Base-by-base conservation (phyloP, 2,329 filamentous ascomycete genomes). In the Colletotrichum brevisporum region DNA sequence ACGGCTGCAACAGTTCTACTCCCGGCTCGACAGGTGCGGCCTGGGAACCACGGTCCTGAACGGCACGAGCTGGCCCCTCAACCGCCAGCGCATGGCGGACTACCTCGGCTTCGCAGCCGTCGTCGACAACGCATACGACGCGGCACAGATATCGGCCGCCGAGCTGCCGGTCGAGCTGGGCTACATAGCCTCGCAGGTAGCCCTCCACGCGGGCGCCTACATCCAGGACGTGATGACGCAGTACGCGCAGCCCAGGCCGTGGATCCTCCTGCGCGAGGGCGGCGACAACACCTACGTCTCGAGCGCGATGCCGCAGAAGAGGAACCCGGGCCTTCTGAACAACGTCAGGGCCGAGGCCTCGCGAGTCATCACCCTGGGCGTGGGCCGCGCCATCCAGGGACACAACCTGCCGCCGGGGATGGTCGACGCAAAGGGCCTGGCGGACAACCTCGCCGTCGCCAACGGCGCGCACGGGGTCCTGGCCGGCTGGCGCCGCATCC, bases 61-160 rank as follows among this genome's bases (percentile, higher is more conserved):
- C 24, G 67, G 67, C 16, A 69, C 67, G 13, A 67, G 67, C 24
- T 69, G 67, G 67, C 63, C 67, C 8, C 57, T 69, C n/a, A 48
- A 69, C 24, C 67, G 67, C 24, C 54, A 62, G 16, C 67, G 63
- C 41, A 67, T 69, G 67, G 67, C 67, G 31, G 21, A 41, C 8
- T 67, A 67, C 2, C 67, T 69, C 15, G 67, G 67, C 16, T 69
- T 69, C n/a, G 36, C 63, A 31, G 43, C 57, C 16, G 21, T 52
- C 3, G 63, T 67, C 39, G 67, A 69, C 16, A 69, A 69, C 6
- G 67, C 67, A 2, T 69, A 69, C 12, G 67, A 69, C 21, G 67
- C 67, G 15, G 67, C 63, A 2, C 67, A 69, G 10, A 67, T 69
- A 5, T 56, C 63, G 8, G 57, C 56, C 13, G 56, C 62, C 2